phyloP scores from a whole-genome alignment of 2,329 filamentous ascomycete genomes.

The Fusarium annulatum region DNA sequence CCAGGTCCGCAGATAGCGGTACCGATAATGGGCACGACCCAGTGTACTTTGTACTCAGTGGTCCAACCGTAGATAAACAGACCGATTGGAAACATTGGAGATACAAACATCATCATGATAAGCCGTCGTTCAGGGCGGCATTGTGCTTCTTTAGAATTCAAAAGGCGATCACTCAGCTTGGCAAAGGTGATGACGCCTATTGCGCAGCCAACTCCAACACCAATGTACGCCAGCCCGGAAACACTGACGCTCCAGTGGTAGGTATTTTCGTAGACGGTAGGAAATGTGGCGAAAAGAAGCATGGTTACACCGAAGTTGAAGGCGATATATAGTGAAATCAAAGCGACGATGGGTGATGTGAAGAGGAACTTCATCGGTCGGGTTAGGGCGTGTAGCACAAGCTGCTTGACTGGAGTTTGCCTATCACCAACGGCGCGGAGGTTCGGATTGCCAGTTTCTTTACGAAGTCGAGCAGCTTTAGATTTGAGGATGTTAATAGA shows the following conservation, averaged over 20 bases:
- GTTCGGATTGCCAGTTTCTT: not conserved
- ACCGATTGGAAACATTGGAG: constrained; percentile 15
- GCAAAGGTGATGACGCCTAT: constrained; percentile 21
- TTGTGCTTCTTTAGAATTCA: not conserved
- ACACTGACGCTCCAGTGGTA: constrained; percentile 53
- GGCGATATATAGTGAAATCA: constrained; percentile 61
- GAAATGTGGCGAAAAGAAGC: constrained; percentile 66
- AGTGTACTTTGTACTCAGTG: constrained; percentile 24
- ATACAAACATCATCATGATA: constrained; percentile 14
- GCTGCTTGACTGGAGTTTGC: not conserved
- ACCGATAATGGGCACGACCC: constrained; percentile 26
- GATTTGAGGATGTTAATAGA: not conserved
- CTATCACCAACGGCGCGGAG: accelerated
- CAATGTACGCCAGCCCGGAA: constrained; percentile 38
- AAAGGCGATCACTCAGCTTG: constrained; percentile 13
- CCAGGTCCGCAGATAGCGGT: not conserved
- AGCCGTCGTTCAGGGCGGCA: constrained; percentile 16
- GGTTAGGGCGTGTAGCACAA: not conserved
- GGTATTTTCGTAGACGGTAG: constrained; percentile 57
- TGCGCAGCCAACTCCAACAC: constrained; percentile 25
- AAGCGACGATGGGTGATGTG: constrained; percentile 58
- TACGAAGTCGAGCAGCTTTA: not conserved
- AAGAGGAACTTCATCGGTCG: constrained; percentile 62
- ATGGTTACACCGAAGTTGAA: constrained; percentile 66
- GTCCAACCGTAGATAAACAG: constrained; percentile 37